Evolutionary conservation across 2,329 filamentous ascomycete genomes (phyloP).

Genomic region (Microdochium trichocladiopsis): DNA sequence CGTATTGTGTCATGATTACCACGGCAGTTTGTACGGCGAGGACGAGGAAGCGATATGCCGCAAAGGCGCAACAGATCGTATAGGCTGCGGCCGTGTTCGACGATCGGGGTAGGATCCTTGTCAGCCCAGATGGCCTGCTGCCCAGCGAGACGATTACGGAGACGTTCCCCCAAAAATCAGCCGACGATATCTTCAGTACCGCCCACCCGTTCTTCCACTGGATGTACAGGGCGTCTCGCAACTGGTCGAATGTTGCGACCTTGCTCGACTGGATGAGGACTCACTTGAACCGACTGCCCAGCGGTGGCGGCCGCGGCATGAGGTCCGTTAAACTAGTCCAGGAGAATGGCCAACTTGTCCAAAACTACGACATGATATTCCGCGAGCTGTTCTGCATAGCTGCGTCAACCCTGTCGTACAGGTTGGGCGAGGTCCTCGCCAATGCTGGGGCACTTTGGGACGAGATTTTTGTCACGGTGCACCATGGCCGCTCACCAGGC

Average conservation of each 20-base stretch:
- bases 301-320: too few species aligned
- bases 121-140: constrained; percentile 44
- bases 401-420: constrained; percentile 22
- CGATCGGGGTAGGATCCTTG: constrained; percentile 39
- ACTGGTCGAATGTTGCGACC: constrained; percentile 51
- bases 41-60: constrained; percentile 28
- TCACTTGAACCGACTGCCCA: constrained; percentile 38
- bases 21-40: constrained; percentile 31
- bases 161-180: constrained; percentile 50
- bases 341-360: too few species aligned
- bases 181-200: constrained; percentile 57
- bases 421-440: not conserved
- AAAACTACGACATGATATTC: constrained; percentile 56
- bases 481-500: not conserved
- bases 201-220: constrained; percentile 61
- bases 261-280: constrained; percentile 55
- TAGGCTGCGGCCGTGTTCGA: constrained; percentile 44
- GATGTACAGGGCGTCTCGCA: constrained; percentile 56
- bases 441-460: not conserved
- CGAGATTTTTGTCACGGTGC: not conserved
- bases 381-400: constrained; percentile 61
- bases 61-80: constrained; percentile 34
- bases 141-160: constrained; percentile 57
- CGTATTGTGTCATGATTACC: constrained; percentile 33
- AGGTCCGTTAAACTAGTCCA: too few species aligned